Conservation (phyloP, 257 asterid species). For the Voacanga thouarsii region DNA sequence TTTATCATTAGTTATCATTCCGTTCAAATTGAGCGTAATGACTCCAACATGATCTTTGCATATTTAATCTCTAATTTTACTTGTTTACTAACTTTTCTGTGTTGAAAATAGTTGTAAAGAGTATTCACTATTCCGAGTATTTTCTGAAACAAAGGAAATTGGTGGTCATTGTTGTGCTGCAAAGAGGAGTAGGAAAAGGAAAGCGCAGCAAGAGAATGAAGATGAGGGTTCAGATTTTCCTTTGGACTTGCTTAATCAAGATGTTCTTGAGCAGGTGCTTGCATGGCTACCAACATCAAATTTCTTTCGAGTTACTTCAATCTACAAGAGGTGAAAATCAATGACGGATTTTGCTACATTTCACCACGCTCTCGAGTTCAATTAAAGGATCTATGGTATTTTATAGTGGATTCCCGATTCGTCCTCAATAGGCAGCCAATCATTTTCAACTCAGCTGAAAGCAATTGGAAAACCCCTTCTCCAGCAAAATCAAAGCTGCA, state of each 20-base stretch:
- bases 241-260: constrained; percentile 69
- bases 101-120: not conserved
- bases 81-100: not conserved
- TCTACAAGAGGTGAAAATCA: constrained; percentile 83
- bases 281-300: constrained; percentile 77
- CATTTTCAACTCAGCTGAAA: constrained; percentile 59
- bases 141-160: constrained; percentile 29
- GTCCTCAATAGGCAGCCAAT: constrained; percentile 14
- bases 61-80: not conserved
- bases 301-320: constrained; percentile 51
- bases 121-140: not conserved
- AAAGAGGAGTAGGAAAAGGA: constrained; percentile 22
- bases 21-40: too few relatives aligned
- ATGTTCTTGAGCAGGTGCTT: constrained; percentile 74
- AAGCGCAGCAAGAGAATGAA: constrained; percentile 28
- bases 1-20: too few relatives aligned
- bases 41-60: too few relatives aligned
- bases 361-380: constrained; percentile 54
- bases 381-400: constrained; percentile 60
- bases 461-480: constrained; percentile 48
- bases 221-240: constrained; percentile 26
- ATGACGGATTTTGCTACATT: constrained; percentile 55
- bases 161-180: not conserved
- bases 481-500: constrained; percentile 14
- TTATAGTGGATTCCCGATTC: constrained; percentile 62